Percentiles rank a stretch among this genome's conserved stretches.
phyloP scores from a whole-genome alignment of 306 rosid genomes.

The Quillaja saponaria region DNA sequence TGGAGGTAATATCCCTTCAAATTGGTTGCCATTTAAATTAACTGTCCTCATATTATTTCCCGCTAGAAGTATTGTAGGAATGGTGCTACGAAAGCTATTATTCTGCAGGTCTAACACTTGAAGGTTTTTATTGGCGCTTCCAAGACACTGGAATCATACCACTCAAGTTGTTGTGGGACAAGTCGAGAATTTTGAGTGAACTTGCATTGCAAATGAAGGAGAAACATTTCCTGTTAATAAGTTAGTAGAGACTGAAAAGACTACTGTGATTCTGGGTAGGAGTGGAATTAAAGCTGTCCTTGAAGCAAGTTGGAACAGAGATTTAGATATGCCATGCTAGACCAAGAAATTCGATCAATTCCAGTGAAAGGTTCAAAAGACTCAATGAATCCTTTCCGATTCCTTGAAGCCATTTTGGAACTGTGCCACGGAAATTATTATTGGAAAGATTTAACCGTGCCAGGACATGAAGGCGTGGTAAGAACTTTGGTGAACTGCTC shows the following conservation, averaged over 20 bases:
- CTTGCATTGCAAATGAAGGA: neutral
- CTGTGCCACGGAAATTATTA: constrained; percentile 10
- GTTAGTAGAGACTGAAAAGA: constrained; percentile 31
- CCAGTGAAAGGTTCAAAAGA: constrained; percentile 19
- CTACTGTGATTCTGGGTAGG: neutral
- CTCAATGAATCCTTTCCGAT: neutral
- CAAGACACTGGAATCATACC: constrained; percentile 35
- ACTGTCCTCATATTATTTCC: constrained; percentile 30
- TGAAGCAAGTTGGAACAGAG: constrained; percentile 8
- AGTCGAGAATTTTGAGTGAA: neutral
- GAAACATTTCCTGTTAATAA: constrained; percentile 27
- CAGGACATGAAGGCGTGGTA: neutral
- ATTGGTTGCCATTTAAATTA: too few relatives aligned
- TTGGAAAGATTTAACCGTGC: neutral
- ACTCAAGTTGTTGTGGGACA: constrained; percentile 19
- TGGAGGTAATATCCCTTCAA: constrained; percentile 3
- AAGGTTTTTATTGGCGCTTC: constrained; percentile 8
- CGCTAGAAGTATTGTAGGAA: constrained; percentile 6
- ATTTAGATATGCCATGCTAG: fast-evolving
- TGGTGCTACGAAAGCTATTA: constrained; percentile 32
- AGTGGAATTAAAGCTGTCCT: constrained; percentile 18
- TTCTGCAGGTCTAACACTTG: constrained; percentile 23
- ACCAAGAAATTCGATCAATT: constrained; percentile 7
- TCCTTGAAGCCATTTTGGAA: constrained; percentile 34
- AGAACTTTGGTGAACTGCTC: constrained; percentile 20